Percentiles rank a stretch among this genome's conserved stretches.
Conservation (phyloP, 2,329 filamentous ascomycete genomes). For the Beauveria medogensis region DNA sequence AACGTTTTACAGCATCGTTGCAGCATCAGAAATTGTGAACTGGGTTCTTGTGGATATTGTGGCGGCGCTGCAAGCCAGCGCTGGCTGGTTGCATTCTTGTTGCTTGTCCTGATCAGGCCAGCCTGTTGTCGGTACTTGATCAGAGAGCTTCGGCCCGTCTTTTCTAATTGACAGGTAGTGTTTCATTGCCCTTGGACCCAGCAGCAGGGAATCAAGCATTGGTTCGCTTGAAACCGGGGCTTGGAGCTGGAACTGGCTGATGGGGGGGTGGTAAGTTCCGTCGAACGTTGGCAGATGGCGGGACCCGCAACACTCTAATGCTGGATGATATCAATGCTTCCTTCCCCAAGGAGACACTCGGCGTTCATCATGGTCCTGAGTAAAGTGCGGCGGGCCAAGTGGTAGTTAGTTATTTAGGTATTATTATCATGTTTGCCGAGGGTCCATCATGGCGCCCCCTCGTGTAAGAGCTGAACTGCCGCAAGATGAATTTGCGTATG, state of each 20-base stretch:
- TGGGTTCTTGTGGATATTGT: not conserved
- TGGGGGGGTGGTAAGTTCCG: constrained; percentile 3
- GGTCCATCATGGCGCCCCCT: not conserved
- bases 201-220: not conserved
- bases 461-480: not conserved
- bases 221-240: not conserved
- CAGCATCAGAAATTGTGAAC: not conserved
- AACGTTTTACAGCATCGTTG: constrained; percentile 10
- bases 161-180: not conserved
- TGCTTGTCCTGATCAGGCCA: not conserved
- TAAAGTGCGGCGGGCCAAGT: constrained; percentile 2
- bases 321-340: not conserved
- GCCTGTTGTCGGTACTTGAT: not conserved
- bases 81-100: not conserved
- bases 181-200: not conserved
- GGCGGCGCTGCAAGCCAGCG: not conserved
- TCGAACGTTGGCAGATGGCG: not conserved
- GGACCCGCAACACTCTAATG: not conserved
- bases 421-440: constrained; percentile 4
- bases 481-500: not conserved
- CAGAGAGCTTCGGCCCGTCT: constrained; percentile 5
- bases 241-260: not conserved
- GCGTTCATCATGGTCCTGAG: not conserved
- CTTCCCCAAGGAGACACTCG: constrained; percentile 2
- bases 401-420: not conserved